Conservation (phyloP, 306 rosid species). For the Adenanthera pavonina region DNA sequence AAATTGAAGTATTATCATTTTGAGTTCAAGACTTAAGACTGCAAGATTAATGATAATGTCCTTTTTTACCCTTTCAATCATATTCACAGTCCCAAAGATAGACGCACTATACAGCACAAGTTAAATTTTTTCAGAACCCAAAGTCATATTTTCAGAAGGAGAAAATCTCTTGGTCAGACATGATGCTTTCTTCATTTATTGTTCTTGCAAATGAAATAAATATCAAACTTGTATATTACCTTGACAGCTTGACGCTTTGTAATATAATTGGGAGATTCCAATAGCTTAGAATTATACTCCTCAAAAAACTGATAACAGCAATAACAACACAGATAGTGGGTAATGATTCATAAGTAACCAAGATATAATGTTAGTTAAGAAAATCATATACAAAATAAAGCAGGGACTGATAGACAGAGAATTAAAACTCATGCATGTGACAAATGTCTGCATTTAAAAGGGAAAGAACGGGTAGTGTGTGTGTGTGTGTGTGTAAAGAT, state of each 20-base stretch:
- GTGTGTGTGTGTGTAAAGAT: background rate
- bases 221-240: slow-evolving; percentile 54
- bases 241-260: slow-evolving; percentile 97
- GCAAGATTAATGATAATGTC: slow-evolving; percentile 1
- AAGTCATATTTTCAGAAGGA: slow-evolving; percentile 25
- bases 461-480: background rate
- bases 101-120: background rate
- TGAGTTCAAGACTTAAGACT: slow-evolving; percentile 7
- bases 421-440: slow-evolving; percentile 10
- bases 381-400: slow-evolving; percentile 9
- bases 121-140: background rate
- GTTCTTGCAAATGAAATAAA: slow-evolving; percentile 17
- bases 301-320: slow-evolving; percentile 75
- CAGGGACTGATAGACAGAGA: slow-evolving; percentile 30
- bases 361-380: slow-evolving; percentile 10
- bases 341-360: slow-evolving; percentile 28
- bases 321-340: slow-evolving; percentile 26
- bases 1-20: slow-evolving; percentile 18
- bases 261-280: slow-evolving; percentile 93
- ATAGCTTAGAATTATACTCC: slow-evolving; percentile 87
- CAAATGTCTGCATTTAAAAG: slow-evolving; percentile 24
- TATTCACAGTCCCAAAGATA: slow-evolving; percentile 13
- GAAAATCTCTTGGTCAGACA: slow-evolving; percentile 5
- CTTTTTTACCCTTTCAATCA: background rate
- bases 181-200: slow-evolving; percentile 28